Percentiles rank a stretch among this genome's conserved stretches.
These are phyloP conservation scores for Pyrus hybrid DNA, from an alignment of 331 rosid genomes.

Conservation along the genomic window DNA sequence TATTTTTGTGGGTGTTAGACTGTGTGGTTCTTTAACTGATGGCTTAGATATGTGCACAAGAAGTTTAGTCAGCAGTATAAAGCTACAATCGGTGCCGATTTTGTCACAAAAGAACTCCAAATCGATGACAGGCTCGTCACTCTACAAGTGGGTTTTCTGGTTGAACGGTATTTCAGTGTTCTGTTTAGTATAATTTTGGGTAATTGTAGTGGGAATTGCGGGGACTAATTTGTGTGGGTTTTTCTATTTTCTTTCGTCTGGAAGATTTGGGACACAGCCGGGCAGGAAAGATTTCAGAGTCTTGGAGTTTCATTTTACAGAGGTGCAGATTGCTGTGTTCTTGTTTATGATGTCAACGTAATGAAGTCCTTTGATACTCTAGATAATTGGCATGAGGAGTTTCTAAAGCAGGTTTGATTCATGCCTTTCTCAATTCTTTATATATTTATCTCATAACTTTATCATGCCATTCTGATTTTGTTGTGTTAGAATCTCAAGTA, in stretches of 20 bases:
- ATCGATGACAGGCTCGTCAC: slow-evolving; percentile 91
- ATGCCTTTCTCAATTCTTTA: neutral
- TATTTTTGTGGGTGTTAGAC: neutral
- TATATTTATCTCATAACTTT: neutral
- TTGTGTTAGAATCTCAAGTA: neutral
- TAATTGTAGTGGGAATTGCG: slow-evolving; percentile 4
- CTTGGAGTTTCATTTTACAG: slow-evolving; percentile 94
- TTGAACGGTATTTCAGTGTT: slow-evolving; percentile 25
- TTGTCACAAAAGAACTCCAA: slow-evolving; percentile 93
- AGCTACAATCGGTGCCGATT: slow-evolving; percentile 99
- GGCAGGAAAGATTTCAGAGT: slow-evolving; percentile 96
- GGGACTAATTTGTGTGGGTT: neutral
- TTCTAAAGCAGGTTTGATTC: slow-evolving; percentile 73
- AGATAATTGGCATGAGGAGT: slow-evolving; percentile 96
- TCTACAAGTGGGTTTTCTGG: slow-evolving; percentile 65
- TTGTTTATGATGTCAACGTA: slow-evolving; percentile 85
- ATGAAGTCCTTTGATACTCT: slow-evolving; percentile 91
- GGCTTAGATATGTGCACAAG: slow-evolving; percentile 85
- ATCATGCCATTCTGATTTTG: neutral
- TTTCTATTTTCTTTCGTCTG: neutral
- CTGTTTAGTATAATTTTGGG: neutral
- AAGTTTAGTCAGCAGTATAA: slow-evolving; percentile 95
- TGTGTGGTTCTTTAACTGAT: slow-evolving; percentile 38
- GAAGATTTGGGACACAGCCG: slow-evolving; percentile 98
- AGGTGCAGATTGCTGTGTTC: slow-evolving; percentile 95